Evolutionary conservation across 2,329 filamentous ascomycete species (phyloP).

Genomic region (Rasamsonia emersonii): DNA sequence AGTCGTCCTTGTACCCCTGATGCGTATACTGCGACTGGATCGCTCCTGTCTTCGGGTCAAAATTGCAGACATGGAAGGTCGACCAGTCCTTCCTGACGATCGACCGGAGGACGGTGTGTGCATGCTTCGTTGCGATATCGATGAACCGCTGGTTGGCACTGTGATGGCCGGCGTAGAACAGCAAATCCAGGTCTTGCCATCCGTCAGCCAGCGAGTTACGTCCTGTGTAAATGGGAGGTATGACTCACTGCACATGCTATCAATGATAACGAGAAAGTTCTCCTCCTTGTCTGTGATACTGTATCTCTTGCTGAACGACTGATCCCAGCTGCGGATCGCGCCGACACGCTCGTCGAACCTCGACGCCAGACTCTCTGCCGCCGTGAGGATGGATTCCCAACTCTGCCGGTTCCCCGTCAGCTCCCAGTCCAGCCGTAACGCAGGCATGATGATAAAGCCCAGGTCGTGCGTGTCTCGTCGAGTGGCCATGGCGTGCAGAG

Average conservation of each 20-base stretch:
- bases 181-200: conserved; percentile 23
- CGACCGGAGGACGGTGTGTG: conserved; percentile 7
- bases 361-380: conserved; percentile 20
- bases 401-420: conserved; percentile 21
- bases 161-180: conserved; percentile 29
- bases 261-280: conserved; percentile 34
- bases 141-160: conserved; percentile 17
- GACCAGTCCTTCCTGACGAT: conserved; percentile 12
- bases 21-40: conserved; percentile 14
- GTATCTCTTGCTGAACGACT: conserved; percentile 16
- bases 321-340: conserved; percentile 27
- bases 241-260: conserved; percentile 23
- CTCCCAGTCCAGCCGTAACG: conserved; percentile 41
- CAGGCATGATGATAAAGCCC: conserved; percentile 45
- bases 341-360: conserved; percentile 28
- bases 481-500: conserved; percentile 10
- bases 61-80: conserved; percentile 15
- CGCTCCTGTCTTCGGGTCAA: conserved; percentile 7
- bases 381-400: conserved; percentile 9
- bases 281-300: conserved; percentile 17
- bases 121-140: conserved; percentile 17
- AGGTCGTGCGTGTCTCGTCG: conserved; percentile 48
- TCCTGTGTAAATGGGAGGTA: neutral
- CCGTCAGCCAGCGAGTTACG: neutral
- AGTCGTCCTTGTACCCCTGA: conserved; percentile 16